Conservation (phyloP, 805 yeast species). For the Lipomyces sp. region DNA sequence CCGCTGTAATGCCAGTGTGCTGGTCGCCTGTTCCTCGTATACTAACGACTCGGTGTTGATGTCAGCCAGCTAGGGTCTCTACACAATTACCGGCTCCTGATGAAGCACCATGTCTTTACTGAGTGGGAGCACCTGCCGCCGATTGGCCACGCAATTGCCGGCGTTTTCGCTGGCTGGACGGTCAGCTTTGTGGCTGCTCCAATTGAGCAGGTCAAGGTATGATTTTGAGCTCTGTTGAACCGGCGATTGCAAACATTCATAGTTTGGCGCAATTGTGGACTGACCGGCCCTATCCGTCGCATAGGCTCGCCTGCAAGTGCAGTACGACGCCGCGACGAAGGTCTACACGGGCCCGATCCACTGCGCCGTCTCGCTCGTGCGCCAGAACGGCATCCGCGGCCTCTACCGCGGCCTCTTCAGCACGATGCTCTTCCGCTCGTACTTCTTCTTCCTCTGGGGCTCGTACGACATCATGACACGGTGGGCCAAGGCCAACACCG, state of each 20-base stretch:
- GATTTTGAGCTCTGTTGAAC: too few species aligned
- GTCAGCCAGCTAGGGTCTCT: constrained; percentile 73
- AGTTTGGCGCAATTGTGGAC: neutral
- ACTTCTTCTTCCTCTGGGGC: constrained; percentile 92
- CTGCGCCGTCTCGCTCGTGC: constrained; percentile 45
- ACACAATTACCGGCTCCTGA: constrained; percentile 66
- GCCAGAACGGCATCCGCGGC: constrained; percentile 63
- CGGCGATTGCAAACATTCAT: too few species aligned
- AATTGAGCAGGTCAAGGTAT: constrained; percentile 70
- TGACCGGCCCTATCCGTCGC: neutral
- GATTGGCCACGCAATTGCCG: constrained; percentile 72
- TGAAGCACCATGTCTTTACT: constrained; percentile 60
- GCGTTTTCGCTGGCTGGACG: constrained; percentile 79
- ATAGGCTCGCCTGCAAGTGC: constrained; percentile 77
- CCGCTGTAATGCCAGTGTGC: constrained; percentile 5
- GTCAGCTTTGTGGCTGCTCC: constrained; percentile 96
- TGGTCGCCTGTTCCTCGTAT: neutral
- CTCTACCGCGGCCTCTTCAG: constrained; percentile 78
- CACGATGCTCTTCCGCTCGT: constrained; percentile 82
- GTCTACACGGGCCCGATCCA: constrained; percentile 76
- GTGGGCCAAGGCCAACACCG: constrained; percentile 62
- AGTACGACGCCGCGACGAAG: constrained; percentile 71
- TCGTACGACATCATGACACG: constrained; percentile 76
- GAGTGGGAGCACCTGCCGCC: constrained; percentile 66
- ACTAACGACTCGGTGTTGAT: neutral